Conservation (phyloP, 2,329 filamentous ascomycete genomes). For the Davidsoniella eucalypti region DNA sequence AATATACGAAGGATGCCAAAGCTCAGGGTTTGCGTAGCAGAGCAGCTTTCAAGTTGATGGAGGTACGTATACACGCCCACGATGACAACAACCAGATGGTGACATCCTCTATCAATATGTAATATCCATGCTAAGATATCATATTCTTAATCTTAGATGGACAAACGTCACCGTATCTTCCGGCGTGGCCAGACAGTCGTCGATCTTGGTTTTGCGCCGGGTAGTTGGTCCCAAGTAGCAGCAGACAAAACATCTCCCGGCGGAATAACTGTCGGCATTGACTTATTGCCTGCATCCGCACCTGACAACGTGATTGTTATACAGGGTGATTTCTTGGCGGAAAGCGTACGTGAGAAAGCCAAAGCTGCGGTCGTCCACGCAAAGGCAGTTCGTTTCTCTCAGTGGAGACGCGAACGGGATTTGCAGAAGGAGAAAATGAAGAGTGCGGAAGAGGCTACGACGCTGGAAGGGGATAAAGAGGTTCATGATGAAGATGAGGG, state of each 20-base stretch:
- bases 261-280: slow-evolving; percentile 76
- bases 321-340: slow-evolving; percentile 80
- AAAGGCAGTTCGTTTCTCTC: slow-evolving; percentile 16
- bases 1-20: slow-evolving; percentile 56
- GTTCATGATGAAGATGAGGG: not conserved
- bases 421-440: slow-evolving; percentile 14
- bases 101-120: no score
- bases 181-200: slow-evolving; percentile 68
- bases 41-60: slow-evolving; percentile 82
- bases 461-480: slow-evolving; percentile 14
- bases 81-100: no score
- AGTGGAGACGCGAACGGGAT: not conserved
- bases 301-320: slow-evolving; percentile 85
- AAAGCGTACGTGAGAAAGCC: slow-evolving; percentile 57
- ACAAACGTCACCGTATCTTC: slow-evolving; percentile 68
- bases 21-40: slow-evolving; percentile 72
- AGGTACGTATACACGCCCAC: slow-evolving; percentile 34
- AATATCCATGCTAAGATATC: no score
- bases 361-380: slow-evolving; percentile 56
- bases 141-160: slow-evolving; percentile 39
- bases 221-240: slow-evolving; percentile 66
- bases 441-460: slow-evolving; percentile 2
- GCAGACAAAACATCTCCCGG: slow-evolving; percentile 57
- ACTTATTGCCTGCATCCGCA: slow-evolving; percentile 82
- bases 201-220: slow-evolving; percentile 71